phyloP scores from a whole-genome alignment of 371 early-diverging fungal species.

The Entomophthora muscae region DNA sequence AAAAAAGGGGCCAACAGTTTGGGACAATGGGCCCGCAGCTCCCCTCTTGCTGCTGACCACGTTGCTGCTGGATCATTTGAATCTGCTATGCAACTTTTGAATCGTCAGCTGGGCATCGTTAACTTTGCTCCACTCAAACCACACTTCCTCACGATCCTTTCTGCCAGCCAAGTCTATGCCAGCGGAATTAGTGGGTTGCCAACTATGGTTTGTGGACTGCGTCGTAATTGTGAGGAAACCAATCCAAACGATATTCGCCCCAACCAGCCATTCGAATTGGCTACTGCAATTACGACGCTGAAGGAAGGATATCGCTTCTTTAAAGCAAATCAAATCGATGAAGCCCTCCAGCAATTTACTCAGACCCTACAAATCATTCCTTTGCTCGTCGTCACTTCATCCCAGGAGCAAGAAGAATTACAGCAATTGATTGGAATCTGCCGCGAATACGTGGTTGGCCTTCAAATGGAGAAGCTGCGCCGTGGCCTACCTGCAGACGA shows the following conservation, averaged over 20 bases:
- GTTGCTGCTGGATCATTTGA: slow-evolving; percentile 88
- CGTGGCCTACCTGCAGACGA: slow-evolving; percentile 30
- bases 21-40: slow-evolving; percentile 64
- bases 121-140: slow-evolving; percentile 81
- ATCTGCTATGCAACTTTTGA: slow-evolving; percentile 80
- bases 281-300: slow-evolving; percentile 28
- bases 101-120: slow-evolving; percentile 70
- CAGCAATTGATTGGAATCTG: slow-evolving; percentile 56
- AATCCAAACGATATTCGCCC: slow-evolving; percentile 33
- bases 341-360: slow-evolving; percentile 54
- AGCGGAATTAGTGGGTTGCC: slow-evolving; percentile 38
- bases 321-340: slow-evolving; percentile 52
- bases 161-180: slow-evolving; percentile 48
- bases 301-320: slow-evolving; percentile 64
- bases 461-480: slow-evolving; percentile 65
- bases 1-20: slow-evolving; percentile 47
- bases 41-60: slow-evolving; percentile 69
- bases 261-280: slow-evolving; percentile 29
- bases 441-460: slow-evolving; percentile 80
- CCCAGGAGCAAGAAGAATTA: slow-evolving; percentile 45
- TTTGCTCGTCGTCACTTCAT: slow-evolving; percentile 36
- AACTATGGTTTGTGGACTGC: slow-evolving; percentile 34
- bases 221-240: slow-evolving; percentile 36
- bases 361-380: slow-evolving; percentile 50
- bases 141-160: slow-evolving; percentile 61